Evolutionary conservation across 495 filamentous ascomycete genomes (phyloP).

Genomic region (Neurospora discreta): DNA sequence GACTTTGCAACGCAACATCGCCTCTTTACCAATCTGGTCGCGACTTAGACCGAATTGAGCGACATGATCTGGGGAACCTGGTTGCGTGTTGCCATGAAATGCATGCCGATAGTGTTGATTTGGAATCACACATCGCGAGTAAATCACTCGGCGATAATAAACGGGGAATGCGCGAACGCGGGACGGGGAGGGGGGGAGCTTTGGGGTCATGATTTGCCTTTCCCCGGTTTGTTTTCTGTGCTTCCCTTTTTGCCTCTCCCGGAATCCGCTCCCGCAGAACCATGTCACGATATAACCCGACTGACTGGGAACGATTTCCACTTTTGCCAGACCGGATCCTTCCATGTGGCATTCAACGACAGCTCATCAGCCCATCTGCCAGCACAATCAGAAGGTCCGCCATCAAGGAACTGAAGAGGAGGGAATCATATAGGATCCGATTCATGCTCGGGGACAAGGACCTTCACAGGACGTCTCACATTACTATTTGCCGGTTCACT

Average conservation of each 20-base stretch:
- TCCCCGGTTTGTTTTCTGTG: neutral
- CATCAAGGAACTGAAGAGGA: neutral
- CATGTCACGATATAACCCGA: neutral
- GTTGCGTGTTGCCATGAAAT: neutral
- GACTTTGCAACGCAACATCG: neutral
- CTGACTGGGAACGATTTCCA: neutral
- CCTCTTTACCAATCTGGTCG: neutral
- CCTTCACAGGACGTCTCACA: neutral
- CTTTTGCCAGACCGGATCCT: neutral
- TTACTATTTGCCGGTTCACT: neutral
- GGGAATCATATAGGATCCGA: neutral
- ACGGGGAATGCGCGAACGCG: too few relatives aligned
- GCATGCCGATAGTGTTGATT: neutral
- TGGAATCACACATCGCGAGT: neutral
- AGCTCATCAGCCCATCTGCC: neutral
- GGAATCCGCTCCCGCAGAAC: neutral
- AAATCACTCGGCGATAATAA: neutral
- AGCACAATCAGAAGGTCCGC: neutral
- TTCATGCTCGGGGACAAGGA: neutral
- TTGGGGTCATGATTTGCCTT: neutral
- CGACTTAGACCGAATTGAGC: neutral
- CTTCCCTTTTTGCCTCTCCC: neutral
- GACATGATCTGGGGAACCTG: neutral
- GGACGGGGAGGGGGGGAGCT: neutral
- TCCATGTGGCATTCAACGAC: neutral